A percentile compares a stretch with the other conserved stretches of the same genome.
Conservation (phyloP, 2,329 filamentous ascomycete species). For the Lecanoromycetidae sp. region DNA sequence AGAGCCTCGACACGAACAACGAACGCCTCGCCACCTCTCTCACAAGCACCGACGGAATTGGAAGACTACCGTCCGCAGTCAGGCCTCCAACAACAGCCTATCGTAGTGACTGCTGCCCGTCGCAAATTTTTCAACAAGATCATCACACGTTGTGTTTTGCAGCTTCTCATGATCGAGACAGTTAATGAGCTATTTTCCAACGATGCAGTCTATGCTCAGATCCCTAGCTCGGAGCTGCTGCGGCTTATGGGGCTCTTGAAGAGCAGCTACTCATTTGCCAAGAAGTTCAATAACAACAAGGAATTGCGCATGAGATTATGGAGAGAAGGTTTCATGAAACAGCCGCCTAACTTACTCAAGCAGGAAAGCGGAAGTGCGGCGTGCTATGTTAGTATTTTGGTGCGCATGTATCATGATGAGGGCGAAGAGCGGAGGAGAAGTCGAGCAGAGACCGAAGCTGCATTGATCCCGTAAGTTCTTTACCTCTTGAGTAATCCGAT, state of each 20-base stretch:
- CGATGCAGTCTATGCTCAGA: constrained; percentile 84
- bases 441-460: constrained; percentile 73
- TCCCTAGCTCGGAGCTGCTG: constrained; percentile 78
- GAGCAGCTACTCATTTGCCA: constrained; percentile 91
- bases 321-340: constrained; percentile 99
- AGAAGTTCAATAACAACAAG: constrained; percentile 95
- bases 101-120: constrained; percentile 84
- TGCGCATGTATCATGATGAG: constrained; percentile 93
- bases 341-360: constrained; percentile 92
- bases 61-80: constrained; percentile 80
- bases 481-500: neutral
- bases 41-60: constrained; percentile 30
- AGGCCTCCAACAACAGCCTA: constrained; percentile 70
- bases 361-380: constrained; percentile 88
- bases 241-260: constrained; percentile 90
- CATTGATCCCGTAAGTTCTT: constrained; percentile 61
- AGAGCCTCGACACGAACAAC: constrained; percentile 17
- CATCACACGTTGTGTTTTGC: constrained; percentile 94
- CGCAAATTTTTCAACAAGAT: constrained; percentile 98
- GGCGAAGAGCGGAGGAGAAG: constrained; percentile 68
- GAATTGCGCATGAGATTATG: constrained; percentile 88
- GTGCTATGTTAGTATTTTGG: constrained; percentile 89
- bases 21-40: constrained; percentile 15
- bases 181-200: constrained; percentile 98
- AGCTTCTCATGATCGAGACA: constrained; percentile 98